Evolutionary conservation across 2,329 filamentous ascomycete species (phyloP).

Genomic region (Huntiella moniliformis): DNA sequence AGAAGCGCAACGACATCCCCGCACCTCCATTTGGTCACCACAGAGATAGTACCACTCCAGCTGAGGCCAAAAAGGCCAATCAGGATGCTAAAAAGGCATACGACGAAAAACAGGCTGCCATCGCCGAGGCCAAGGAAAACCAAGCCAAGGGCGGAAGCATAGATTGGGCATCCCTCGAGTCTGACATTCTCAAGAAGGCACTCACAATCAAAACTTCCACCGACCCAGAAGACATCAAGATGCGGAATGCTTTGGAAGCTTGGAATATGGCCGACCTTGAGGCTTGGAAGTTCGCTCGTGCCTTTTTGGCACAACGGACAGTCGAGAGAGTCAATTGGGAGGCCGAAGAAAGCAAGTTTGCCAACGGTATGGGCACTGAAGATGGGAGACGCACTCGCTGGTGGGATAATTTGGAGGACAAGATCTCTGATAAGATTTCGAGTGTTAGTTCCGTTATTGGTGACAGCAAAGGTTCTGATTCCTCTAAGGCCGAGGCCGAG

Average conservation of each 20-base stretch:
- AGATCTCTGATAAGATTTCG: constrained; percentile 10
- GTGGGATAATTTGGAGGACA: constrained; percentile 17
- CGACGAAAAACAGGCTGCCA: constrained; percentile 9
- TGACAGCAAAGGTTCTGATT: not conserved
- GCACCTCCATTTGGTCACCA: not conserved
- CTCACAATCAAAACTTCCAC: constrained; percentile 28
- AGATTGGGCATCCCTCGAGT: constrained; percentile 19
- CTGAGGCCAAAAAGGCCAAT: not conserved
- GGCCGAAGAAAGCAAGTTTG: constrained; percentile 46
- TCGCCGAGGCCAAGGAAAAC: constrained; percentile 24
- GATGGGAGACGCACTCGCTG: constrained; percentile 22
- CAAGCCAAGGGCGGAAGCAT: constrained; percentile 28
- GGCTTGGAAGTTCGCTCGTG: constrained; percentile 55
- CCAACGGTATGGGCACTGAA: constrained; percentile 39
- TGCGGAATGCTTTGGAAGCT: constrained; percentile 39
- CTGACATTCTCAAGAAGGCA: constrained; percentile 33
- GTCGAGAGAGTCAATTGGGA: constrained; percentile 52
- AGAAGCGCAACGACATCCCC: not conserved
- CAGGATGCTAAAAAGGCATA: constrained; percentile 3
- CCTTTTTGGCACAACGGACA: constrained; percentile 42
- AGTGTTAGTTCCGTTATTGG: constrained; percentile 1
- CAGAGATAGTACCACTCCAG: not conserved
- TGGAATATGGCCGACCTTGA: constrained; percentile 59
- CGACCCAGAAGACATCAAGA: constrained; percentile 23
- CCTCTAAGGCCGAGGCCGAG: not conserved